Conservation (phyloP, 768 basidiomycete species). For the Terana coerulea region DNA sequence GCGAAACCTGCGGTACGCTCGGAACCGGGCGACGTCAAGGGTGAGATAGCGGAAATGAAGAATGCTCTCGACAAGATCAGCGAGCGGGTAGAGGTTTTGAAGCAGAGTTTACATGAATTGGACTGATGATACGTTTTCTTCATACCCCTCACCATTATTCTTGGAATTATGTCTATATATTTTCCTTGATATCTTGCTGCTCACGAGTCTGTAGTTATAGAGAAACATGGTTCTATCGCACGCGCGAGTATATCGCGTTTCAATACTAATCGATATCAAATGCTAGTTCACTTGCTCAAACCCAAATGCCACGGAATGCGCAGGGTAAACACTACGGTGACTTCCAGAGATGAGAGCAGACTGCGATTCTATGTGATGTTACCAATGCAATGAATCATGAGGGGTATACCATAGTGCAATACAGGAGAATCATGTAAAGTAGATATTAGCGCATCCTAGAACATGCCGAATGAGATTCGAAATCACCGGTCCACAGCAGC, state of each 20-base stretch:
- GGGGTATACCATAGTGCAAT: conserved; percentile 10
- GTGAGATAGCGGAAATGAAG: conserved; percentile 46
- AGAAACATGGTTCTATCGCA: too few relatives aligned
- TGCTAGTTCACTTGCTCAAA: too few relatives aligned
- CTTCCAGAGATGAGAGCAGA: too few relatives aligned
- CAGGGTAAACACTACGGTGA: too few relatives aligned
- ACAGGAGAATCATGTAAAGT: conserved; percentile 2
- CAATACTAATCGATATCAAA: too few relatives aligned
- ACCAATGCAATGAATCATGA: neutral
- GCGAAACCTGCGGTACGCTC: conserved; percentile 11
- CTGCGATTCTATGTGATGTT: neutral
- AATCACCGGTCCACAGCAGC: neutral
- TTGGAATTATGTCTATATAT: conserved; percentile 4
- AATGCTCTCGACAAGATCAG: conserved; percentile 55
- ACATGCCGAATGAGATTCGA: neutral
- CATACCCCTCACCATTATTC: neutral
- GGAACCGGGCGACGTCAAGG: conserved; percentile 31
- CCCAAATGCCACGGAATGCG: too few relatives aligned
- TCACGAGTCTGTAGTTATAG: too few relatives aligned
- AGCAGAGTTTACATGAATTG: conserved; percentile 37
- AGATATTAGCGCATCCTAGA: neutral
- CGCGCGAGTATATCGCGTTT: too few relatives aligned
- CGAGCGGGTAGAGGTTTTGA: conserved; percentile 43
- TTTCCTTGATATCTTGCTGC: neutral
- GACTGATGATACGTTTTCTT: conserved; percentile 16